Evolutionary conservation across 2,329 filamentous ascomycete genomes (phyloP).

Genomic region (Penicillium griseofulvum): DNA sequence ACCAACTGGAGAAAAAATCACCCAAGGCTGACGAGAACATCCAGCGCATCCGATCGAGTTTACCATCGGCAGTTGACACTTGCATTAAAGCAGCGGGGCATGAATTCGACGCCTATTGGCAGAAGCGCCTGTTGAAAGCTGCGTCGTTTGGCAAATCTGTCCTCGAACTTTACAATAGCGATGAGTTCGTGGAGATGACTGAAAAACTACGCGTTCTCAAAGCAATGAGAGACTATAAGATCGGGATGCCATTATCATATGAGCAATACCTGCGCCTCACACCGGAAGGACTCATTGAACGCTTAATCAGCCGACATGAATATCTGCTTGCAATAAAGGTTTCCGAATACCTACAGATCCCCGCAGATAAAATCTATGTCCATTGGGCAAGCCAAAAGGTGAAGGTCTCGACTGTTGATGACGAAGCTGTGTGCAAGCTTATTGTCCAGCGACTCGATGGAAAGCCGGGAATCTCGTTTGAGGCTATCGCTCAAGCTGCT

Average conservation of each 20-base stretch:
- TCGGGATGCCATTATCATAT: slow-evolving; percentile 86
- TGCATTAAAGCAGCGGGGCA: slow-evolving; percentile 92
- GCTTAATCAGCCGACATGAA: slow-evolving; percentile 83
- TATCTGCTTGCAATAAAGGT: slow-evolving; percentile 88
- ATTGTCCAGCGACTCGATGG: slow-evolving; percentile 84
- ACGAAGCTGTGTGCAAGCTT: slow-evolving; percentile 79
- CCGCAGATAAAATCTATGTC: slow-evolving; percentile 87
- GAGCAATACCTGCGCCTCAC: slow-evolving; percentile 91
- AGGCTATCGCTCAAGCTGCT: slow-evolving; percentile 85
- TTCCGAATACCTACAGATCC: slow-evolving; percentile 79
- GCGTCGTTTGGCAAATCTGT: slow-evolving; percentile 98
- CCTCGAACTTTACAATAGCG: slow-evolving; percentile 93
- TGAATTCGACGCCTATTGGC: slow-evolving; percentile 87
- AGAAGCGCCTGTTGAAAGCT: slow-evolving; percentile 92
- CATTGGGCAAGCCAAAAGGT: slow-evolving; percentile 98
- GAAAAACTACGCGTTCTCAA: slow-evolving; percentile 91
- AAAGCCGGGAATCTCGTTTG: slow-evolving; percentile 91
- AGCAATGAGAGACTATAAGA: slow-evolving; percentile 84
- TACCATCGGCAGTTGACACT: slow-evolving; percentile 89
- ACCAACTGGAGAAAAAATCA: slow-evolving; percentile 86
- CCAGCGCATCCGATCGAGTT: slow-evolving; percentile 80
- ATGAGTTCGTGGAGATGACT: slow-evolving; percentile 98
- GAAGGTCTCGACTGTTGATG: slow-evolving; percentile 76
- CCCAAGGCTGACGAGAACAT: slow-evolving; percentile 98
- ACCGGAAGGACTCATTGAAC: slow-evolving; percentile 79